Evolutionary conservation across 2,329 filamentous ascomycete genomes (phyloP).

Genomic region (Cladosporium sp.): DNA sequence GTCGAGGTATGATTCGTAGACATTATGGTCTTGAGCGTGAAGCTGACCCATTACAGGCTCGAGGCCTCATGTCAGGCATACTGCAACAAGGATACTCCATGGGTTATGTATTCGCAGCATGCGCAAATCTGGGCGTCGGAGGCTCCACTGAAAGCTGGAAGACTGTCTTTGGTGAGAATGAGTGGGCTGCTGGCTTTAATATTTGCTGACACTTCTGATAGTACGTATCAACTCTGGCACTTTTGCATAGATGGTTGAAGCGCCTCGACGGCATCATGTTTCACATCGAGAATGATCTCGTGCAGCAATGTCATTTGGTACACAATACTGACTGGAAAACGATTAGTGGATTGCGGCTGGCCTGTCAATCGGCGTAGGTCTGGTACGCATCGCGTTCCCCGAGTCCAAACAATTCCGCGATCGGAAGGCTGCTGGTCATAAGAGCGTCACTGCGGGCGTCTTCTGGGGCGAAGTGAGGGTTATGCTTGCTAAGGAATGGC

Average conservation of each 20-base stretch:
- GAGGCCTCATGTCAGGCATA: constrained; percentile 79
- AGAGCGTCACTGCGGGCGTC: constrained; percentile 43
- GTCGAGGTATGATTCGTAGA: constrained; percentile 39
- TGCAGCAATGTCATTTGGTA: background rate
- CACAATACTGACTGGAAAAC: background rate
- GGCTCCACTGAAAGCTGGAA: constrained; percentile 67
- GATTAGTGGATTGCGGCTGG: constrained; percentile 67
- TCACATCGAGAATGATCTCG: background rate
- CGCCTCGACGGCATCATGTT: too few relatives aligned
- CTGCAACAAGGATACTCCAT: constrained; percentile 77
- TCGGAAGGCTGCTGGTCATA: constrained; percentile 61
- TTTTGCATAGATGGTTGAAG: background rate
- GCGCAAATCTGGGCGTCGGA: constrained; percentile 72
- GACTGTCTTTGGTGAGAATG: constrained; percentile 40
- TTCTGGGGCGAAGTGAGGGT: constrained; percentile 70
- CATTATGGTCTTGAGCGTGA: background rate
- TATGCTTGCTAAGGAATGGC: constrained; percentile 72
- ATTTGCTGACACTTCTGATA: background rate
- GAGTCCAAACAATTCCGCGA: constrained; percentile 75
- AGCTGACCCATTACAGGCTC: constrained; percentile 43
- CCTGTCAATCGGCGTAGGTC: constrained; percentile 66
- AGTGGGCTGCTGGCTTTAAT: too few relatives aligned
- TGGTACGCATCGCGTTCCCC: constrained; percentile 67
- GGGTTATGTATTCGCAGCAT: constrained; percentile 77
- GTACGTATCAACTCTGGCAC: background rate